A percentile compares a stretch with the other conserved stretches of the same genome.
Evolutionary conservation across 1,284 basidiomycete species (phyloP).

Genomic region (Apiotrichum brassicae): DNA sequence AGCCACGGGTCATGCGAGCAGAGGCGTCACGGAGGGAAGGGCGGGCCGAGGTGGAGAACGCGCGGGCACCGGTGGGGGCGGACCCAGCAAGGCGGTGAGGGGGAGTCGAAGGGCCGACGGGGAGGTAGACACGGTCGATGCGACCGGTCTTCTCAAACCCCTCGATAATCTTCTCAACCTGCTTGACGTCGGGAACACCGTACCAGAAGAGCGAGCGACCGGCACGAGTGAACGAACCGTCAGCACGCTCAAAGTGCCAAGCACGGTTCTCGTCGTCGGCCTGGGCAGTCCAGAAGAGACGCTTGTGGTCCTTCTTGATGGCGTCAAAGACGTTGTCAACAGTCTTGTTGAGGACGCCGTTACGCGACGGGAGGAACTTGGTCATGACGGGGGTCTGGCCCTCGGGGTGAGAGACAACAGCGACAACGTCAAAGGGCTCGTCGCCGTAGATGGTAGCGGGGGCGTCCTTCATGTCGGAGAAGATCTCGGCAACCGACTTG

Average conservation of each 20-base stretch:
- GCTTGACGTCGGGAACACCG: conserved; percentile 82
- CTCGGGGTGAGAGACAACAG: conserved; percentile 85
- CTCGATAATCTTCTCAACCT: conserved; percentile 81
- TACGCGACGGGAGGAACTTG: conserved; percentile 81
- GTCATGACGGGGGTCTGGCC: conserved; percentile 87
- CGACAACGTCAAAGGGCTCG: conserved; percentile 91
- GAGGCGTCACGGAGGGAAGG: conserved; percentile 48
- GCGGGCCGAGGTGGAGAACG: conserved; percentile 70
- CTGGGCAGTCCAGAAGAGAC: conserved; percentile 93
- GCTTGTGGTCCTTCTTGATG: conserved; percentile 89
- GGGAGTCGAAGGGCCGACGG: conserved; percentile 74
- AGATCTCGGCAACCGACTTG: conserved; percentile 82
- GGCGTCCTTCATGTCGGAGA: conserved; percentile 68
- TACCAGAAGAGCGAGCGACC: conserved; percentile 95
- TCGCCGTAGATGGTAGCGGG: conserved; percentile 96
- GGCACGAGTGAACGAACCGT: conserved; percentile 93
- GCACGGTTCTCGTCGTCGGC: conserved; percentile 91
- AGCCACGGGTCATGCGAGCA: conserved; percentile 40
- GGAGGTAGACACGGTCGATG: conserved; percentile 80
- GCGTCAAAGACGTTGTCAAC: conserved; percentile 95
- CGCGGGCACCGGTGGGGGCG: conserved; percentile 49
- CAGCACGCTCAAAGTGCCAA: conserved; percentile 98
- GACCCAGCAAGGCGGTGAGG: conserved; percentile 52
- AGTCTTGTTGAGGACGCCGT: conserved; percentile 87
- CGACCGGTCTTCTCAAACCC: conserved; percentile 78